Evolutionary conservation across 768 basidiomycete species (phyloP).

Genomic region (Suillus cothurnatus): DNA sequence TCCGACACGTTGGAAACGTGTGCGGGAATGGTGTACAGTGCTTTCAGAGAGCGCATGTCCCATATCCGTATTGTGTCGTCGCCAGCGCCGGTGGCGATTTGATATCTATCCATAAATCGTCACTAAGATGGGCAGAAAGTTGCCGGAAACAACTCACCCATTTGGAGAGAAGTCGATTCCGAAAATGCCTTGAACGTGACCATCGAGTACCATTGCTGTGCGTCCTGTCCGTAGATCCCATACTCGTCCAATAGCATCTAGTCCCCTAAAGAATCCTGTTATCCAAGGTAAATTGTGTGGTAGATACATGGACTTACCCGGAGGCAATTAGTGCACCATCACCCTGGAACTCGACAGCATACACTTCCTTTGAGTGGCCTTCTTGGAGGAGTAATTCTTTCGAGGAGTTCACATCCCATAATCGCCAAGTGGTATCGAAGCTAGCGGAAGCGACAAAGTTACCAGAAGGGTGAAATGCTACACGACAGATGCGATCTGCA

Average conservation of each 20-base stretch:
- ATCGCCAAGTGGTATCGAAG: constrained; percentile 95
- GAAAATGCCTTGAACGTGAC: constrained; percentile 92
- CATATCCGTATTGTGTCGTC: constrained; percentile 99
- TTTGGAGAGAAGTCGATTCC: constrained; percentile 93
- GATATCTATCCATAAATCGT: constrained; percentile 62
- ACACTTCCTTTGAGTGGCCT: constrained; percentile 97
- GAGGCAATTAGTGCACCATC: constrained; percentile 94
- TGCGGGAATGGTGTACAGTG: constrained; percentile 95
- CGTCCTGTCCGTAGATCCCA: constrained; percentile 96
- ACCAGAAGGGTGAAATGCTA: constrained; percentile 96
- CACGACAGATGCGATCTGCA: constrained; percentile 86
- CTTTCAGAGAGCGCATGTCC: constrained; percentile 93
- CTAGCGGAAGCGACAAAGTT: constrained; percentile 92
- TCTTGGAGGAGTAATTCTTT: constrained; percentile 90
- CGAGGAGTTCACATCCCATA: constrained; percentile 89
- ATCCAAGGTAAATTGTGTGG: neutral
- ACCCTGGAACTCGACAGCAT: constrained; percentile 92
- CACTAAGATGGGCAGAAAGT: neutral
- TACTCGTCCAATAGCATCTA: constrained; percentile 95
- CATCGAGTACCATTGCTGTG: constrained; percentile 97
- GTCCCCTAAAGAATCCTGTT: constrained; percentile 56
- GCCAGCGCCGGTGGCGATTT: constrained; percentile 95
- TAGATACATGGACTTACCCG: constrained; percentile 57
- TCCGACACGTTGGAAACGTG: constrained; percentile 96
- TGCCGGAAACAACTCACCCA: constrained; percentile 58